These are phyloP conservation scores for Solanum habrochaites DNA, from an alignment of 257 asterid genomes.

Conservation along the genomic window DNA sequence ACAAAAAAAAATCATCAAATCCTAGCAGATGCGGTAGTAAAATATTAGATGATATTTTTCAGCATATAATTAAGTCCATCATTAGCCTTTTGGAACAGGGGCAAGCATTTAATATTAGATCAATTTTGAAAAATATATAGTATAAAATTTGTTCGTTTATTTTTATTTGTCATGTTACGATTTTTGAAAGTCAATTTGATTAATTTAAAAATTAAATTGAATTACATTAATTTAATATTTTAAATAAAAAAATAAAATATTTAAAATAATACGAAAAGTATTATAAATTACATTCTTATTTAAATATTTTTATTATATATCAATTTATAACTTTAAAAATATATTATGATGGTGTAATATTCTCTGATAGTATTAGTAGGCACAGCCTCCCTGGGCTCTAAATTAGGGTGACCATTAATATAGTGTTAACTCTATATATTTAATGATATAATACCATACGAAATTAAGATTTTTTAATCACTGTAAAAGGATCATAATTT, in stretches of 20 bases:
- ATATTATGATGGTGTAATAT: background rate
- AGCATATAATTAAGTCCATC: background rate
- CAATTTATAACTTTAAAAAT: background rate
- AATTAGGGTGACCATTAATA: background rate
- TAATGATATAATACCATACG: background rate
- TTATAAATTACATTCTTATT: too few species aligned
- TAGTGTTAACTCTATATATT: background rate
- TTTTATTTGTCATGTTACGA: too few species aligned
- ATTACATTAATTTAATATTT: too few species aligned
- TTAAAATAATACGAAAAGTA: rapidly evolving
- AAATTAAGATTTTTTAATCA: too few species aligned
- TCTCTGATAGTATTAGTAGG: background rate
- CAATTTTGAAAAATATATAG: too few species aligned
- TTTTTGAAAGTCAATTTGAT: too few species aligned
- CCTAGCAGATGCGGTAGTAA: background rate
- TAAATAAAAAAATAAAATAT: too few species aligned
- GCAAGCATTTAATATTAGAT: too few species aligned
- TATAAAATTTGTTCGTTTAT: too few species aligned
- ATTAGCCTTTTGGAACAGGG: background rate
- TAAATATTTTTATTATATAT: too few species aligned
- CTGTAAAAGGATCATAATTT: background rate
- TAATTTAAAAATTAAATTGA: too few species aligned
- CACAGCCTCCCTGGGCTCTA: background rate
- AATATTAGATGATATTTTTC: background rate
- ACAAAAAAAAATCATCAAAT: background rate